These are phyloP conservation scores for Epichloe coenophiala DNA, from an alignment of 2,329 filamentous ascomycete genomes.

Conservation along the genomic window DNA sequence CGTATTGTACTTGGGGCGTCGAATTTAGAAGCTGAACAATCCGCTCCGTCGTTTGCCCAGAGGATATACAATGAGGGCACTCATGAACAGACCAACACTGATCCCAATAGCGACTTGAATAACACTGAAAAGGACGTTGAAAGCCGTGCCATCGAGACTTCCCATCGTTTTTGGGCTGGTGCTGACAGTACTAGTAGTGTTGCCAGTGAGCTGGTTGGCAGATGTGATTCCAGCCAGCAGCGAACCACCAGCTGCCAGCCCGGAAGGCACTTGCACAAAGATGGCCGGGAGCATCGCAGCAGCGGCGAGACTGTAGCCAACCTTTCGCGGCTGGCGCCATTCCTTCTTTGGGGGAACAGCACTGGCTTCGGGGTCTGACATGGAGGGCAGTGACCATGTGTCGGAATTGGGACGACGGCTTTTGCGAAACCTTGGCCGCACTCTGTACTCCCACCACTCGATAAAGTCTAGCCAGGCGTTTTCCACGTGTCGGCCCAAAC, in stretches of 20 bases:
- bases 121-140: constrained; percentile 42
- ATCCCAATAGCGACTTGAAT: constrained; percentile 49
- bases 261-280: constrained; percentile 55
- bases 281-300: constrained; percentile 79
- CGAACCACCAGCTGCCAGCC: constrained; percentile 46
- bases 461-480: constrained; percentile 37
- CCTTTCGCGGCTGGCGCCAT: constrained; percentile 23
- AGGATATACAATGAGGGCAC: constrained; percentile 41
- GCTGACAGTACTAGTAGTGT: constrained; percentile 15
- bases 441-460: constrained; percentile 34
- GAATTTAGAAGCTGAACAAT: constrained; percentile 35
- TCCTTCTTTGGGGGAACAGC: constrained; percentile 13
- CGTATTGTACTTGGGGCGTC: too few relatives aligned
- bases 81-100: constrained; percentile 46
- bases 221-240: constrained; percentile 43
- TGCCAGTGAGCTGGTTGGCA: constrained; percentile 39
- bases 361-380: constrained; percentile 20
- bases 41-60: constrained; percentile 45
- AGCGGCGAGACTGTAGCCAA: constrained; percentile 67
- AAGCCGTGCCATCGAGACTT: constrained; percentile 30
- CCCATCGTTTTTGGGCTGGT: constrained; percentile 9
- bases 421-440: constrained; percentile 23
- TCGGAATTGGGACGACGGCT: constrained; percentile 16
- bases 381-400: constrained; percentile 18
- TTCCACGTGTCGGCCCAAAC: constrained; percentile 45